Evolutionary conservation across 208 protist species (phyloP), one percentile per base, ranked within the genome.

Genomic region (Zelonia costaricensis): DNA sequence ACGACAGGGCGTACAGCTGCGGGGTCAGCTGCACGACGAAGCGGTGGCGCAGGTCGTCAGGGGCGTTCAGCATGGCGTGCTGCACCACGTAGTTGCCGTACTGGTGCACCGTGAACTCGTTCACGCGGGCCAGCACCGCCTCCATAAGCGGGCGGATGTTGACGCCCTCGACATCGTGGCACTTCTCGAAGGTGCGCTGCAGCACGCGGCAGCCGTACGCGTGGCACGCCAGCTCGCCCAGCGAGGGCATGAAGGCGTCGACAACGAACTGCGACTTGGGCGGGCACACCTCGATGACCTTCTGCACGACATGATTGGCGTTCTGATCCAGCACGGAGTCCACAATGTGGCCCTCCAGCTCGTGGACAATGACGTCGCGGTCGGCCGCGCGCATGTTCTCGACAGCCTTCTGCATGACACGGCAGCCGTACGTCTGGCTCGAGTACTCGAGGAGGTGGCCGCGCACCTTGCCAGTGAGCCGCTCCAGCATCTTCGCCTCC

Each of bases 21-120:
- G 83, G 86, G 28, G 76, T 73, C 7, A 93, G 73, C 38, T 77
- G 59, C 33, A 61, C 63, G 5, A 98, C 64, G 39, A 98, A 93
- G 27, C 68, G 66, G 40, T 76, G 58, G 38, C 93, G 86, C 22
- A 98, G 66, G 28, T 89, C 79, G 22, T 72, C 74, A 0, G 78
- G 82, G 13, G 96, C 94, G 62, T 98, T 91, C 52, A 98, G 87
- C 31, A 99, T 64, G 12, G 97, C 92, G 63, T 99, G 97, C 84
- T 99, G 98, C 46, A 99, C 97, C 13, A 99, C 98, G 75, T 99
- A 99, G 76, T 99, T 99, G 44, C 98, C 98, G 72, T 99, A 99
- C 75, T 99, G 95, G 67, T 99, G 94, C 53, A 97, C 85, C 2
- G 92, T 88, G 33, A 98, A 88, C 48, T 78, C 72, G 60, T 85